Evolutionary conservation across 768 basidiomycete genomes (phyloP), one percentile per base, ranked within the genome.

Genomic region (Trametes cinnabarina): DNA sequence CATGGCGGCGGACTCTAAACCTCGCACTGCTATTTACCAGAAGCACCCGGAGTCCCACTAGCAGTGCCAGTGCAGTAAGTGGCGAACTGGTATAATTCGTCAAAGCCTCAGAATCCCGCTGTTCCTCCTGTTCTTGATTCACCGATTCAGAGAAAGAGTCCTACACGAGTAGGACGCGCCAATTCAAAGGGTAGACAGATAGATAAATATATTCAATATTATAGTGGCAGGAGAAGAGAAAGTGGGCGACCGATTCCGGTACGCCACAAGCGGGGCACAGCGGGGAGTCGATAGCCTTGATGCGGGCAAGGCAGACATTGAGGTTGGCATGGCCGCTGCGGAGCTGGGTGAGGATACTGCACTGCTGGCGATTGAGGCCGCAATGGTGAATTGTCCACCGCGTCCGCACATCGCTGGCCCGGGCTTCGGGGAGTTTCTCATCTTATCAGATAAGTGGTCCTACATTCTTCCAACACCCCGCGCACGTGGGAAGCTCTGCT

Each of bases 361-460:
- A 32, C 11, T 32, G 30, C 30, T 32, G 30, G 6, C 30, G 30
- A 11, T 32, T 32, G 30, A 32, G 30, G 30, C 30, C 30, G 6
- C 30, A 11, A 32, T 32, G n/a, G n/a, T n/a, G n/a, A n/a, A n/a
- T n/a, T n/a, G 25, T 22, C 22, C 20, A 50, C 20, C 35, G 17
- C 19, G 47, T 34, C 35, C 5, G 3, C 50, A 23, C 42, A 32
- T 47, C 57, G 30, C 42, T 46, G 49, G 49, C 32, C 20, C 48
- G 26, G 34, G 52, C 39, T 22, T 12, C 23, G 34, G 37, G 37
- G 37, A 28, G 25, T 47, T 57, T 61, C 60, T 57, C 60, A 61
- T 61, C 60, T 62, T 62, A 62, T 62, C 60, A 54, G 56, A 57
- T 57, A 60, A n/a, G n/a, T n/a, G n/a, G 26, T 26, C 23, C 50